phyloP scores from a whole-genome alignment of 805 yeast genomes.

The Yamadazyma olivae region DNA sequence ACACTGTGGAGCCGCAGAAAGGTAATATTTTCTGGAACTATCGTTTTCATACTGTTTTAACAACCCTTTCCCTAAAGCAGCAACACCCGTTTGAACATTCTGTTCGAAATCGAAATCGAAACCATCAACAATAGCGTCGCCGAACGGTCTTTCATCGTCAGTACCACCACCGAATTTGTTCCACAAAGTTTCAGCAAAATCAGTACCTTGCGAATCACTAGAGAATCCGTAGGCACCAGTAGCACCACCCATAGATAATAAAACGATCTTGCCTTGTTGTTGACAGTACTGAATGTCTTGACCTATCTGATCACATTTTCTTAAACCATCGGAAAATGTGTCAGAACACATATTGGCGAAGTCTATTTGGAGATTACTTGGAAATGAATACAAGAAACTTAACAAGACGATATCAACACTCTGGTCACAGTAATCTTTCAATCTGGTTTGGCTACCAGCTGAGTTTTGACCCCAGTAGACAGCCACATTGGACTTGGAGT shows the following conservation, averaged over 20 bases:
- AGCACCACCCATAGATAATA: slow-evolving; percentile 67
- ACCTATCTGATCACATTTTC: slow-evolving; percentile 41
- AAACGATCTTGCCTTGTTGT: slow-evolving; percentile 67
- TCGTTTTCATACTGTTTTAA: slow-evolving; percentile 20
- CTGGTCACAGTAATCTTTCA: slow-evolving; percentile 59
- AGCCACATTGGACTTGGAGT: slow-evolving; percentile 22
- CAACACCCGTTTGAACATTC: slow-evolving; percentile 60
- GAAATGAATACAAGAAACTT: slow-evolving; percentile 67
- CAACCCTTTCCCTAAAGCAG: slow-evolving; percentile 43
- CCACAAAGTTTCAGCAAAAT: slow-evolving; percentile 46
- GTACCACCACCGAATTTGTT: slow-evolving; percentile 36
- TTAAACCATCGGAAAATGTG: slow-evolving; percentile 41
- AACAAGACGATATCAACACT: slow-evolving; percentile 70
- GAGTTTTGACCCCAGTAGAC: slow-evolving; percentile 32
- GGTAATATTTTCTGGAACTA: slow-evolving; percentile 25
- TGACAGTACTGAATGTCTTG: slow-evolving; percentile 76
- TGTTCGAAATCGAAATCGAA: slow-evolving; percentile 76
- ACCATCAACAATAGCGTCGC: slow-evolving; percentile 76
- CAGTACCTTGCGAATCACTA: slow-evolving; percentile 48
- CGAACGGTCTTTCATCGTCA: slow-evolving; percentile 52
- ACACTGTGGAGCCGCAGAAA: slow-evolving; percentile 41
- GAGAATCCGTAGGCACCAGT: slow-evolving; percentile 39
- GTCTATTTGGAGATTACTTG: slow-evolving; percentile 28
- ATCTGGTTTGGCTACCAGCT: slow-evolving; percentile 30
- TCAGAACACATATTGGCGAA: slow-evolving; percentile 50